phyloP scores from a whole-genome alignment of 2,329 filamentous ascomycete species.

The Harringtonia aguacate region DNA sequence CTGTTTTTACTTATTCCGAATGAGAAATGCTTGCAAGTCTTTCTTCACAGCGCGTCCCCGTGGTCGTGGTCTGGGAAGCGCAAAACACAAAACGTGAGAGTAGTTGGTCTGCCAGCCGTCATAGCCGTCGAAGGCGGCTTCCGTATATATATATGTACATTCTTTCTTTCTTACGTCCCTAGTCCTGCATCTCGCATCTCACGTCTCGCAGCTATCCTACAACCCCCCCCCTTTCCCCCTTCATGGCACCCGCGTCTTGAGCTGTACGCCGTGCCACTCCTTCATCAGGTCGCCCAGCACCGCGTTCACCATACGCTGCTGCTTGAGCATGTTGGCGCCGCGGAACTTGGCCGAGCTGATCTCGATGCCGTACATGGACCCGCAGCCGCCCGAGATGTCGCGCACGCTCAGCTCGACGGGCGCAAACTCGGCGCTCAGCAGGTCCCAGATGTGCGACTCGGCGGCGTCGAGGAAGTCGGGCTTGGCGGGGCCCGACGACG shows the following conservation, averaged over 20 bases:
- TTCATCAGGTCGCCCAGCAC: constrained; percentile 66
- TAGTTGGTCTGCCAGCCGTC: too few species aligned
- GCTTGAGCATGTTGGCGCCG: constrained; percentile 63
- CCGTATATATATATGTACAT: too few species aligned
- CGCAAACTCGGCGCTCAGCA: constrained; percentile 35
- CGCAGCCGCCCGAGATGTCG: constrained; percentile 75
- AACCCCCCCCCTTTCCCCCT: not conserved
- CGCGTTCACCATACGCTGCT: constrained; percentile 71
- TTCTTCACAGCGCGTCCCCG: too few species aligned
- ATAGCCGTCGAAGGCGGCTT: too few species aligned
- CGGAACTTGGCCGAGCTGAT: constrained; percentile 62
- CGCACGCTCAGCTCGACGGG: constrained; percentile 52
- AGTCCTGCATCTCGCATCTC: not conserved
- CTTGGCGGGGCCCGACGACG: constrained; percentile 17
- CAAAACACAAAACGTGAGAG: too few species aligned
- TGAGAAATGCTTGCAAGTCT: too few species aligned
- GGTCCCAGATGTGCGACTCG: constrained; percentile 49
- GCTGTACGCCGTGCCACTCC: constrained; percentile 72
- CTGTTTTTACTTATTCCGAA: too few species aligned
- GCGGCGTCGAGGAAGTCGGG: constrained; percentile 42
- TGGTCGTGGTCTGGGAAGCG: too few species aligned
- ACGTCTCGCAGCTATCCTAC: not conserved
- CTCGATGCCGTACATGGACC: constrained; percentile 79
- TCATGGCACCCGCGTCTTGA: constrained; percentile 54
- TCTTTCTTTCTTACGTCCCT: too few species aligned